phyloP scores from a whole-genome alignment of 2,329 filamentous ascomycete genomes.

The Penicillium sp. region DNA sequence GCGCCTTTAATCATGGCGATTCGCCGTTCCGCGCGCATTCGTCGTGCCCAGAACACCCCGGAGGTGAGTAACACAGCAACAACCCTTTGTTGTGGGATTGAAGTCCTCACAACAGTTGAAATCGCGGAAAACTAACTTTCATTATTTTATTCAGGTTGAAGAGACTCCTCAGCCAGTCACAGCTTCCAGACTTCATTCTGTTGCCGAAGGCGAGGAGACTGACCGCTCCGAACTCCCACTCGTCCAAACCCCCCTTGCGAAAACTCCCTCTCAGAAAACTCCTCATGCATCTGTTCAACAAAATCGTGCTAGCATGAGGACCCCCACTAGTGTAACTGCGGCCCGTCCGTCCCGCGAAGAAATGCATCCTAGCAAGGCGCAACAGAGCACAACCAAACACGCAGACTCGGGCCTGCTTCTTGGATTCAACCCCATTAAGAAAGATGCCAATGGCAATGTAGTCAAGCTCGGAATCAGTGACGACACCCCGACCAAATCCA shows the following conservation, averaged over 20 bases:
- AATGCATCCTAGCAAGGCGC: constrained; percentile 87
- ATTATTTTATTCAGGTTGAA: constrained; percentile 14
- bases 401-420: constrained; percentile 77
- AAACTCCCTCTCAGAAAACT: constrained; percentile 25
- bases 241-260: constrained; percentile 26
- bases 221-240: constrained; percentile 31
- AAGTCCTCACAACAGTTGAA: constrained; percentile 7
- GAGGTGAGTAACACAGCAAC: constrained; percentile 33
- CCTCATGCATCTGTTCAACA: constrained; percentile 28
- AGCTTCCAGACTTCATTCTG: constrained; percentile 40
- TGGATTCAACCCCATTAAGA: constrained; percentile 74
- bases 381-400: constrained; percentile 69
- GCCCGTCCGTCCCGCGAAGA: constrained; percentile 71
- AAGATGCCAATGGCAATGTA: constrained; percentile 37
- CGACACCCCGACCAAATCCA: constrained; percentile 45
- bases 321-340: constrained; percentile 55
- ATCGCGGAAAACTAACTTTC: constrained; percentile 6
- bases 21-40: constrained; percentile 43
- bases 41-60: constrained; percentile 27
- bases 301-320: constrained; percentile 29
- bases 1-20: constrained; percentile 32
- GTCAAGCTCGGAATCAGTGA: constrained; percentile 30
- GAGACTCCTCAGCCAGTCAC: constrained; percentile 23
- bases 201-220: constrained; percentile 49
- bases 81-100: constrained; percentile 5